A percentile compares a stretch with the other conserved stretches of the same genome.
These are phyloP conservation scores for Candida smagusa DNA, from an alignment of 1,139 yeast species.

Conservation along the genomic window DNA sequence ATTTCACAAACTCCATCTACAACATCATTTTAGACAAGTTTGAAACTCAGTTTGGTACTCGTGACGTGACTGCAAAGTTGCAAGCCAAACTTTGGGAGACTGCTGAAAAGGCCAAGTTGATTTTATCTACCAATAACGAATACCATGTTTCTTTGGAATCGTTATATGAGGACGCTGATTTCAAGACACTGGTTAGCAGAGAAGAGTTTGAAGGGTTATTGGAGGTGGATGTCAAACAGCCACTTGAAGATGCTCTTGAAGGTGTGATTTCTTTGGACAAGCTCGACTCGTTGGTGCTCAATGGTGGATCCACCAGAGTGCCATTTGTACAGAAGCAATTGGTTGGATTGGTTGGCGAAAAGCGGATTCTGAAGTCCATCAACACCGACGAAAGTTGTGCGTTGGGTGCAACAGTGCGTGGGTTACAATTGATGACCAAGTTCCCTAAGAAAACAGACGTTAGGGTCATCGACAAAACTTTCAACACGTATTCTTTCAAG, in stretches of 20 bases:
- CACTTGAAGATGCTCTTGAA: slow-evolving; percentile 54
- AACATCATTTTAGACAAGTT: slow-evolving; percentile 60
- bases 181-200: slow-evolving; percentile 62
- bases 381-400: slow-evolving; percentile 97
- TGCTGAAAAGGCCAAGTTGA: slow-evolving; percentile 83
- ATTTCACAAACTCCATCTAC: slow-evolving; percentile 63
- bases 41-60: slow-evolving; percentile 37
- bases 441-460: slow-evolving; percentile 62
- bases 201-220: slow-evolving; percentile 70
- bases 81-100: slow-evolving; percentile 70
- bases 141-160: slow-evolving; percentile 71
- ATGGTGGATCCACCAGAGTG: slow-evolving; percentile 92
- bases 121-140: slow-evolving; percentile 84
- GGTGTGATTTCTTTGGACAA: slow-evolving; percentile 19
- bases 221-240: slow-evolving; percentile 46
- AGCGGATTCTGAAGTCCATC: slow-evolving; percentile 74
- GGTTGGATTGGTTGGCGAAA: slow-evolving; percentile 53
- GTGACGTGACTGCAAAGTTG: slow-evolving; percentile 50
- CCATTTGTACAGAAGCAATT: slow-evolving; percentile 76
- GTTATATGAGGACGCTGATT: slow-evolving; percentile 67
- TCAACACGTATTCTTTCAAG: slow-evolving; percentile 29
- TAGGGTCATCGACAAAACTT: slow-evolving; percentile 55
- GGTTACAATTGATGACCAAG: slow-evolving; percentile 48
- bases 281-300: slow-evolving; percentile 60
- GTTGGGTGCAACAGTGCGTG: slow-evolving; percentile 82